A percentile compares a stretch with the other conserved stretches of the same genome.
These are phyloP conservation scores for Ligustrum vulgare DNA, from an alignment of 257 asterid genomes.

Conservation along the genomic window DNA sequence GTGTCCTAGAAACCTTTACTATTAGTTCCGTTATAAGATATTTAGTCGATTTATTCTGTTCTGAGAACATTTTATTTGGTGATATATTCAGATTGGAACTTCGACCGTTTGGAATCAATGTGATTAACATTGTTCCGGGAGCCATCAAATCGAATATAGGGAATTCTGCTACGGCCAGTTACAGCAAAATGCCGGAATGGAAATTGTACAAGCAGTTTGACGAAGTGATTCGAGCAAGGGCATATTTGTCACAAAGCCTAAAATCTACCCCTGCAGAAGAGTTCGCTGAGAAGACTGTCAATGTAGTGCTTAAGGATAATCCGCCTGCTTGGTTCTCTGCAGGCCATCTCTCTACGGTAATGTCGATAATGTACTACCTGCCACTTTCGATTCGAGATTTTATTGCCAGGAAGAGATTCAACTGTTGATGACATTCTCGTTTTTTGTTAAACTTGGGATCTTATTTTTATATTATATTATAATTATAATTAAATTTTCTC, in stretches of 20 bases:
- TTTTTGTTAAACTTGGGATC: not conserved
- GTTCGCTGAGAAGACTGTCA: slow-evolving; percentile 77
- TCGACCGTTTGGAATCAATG: slow-evolving; percentile 59
- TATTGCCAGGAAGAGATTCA: not conserved
- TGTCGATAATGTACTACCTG: slow-evolving; percentile 23
- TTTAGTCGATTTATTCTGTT: not conserved
- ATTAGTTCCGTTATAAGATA: not conserved
- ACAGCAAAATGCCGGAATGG: slow-evolving; percentile 85
- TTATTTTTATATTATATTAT: not conserved
- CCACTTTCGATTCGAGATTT: not conserved
- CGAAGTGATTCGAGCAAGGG: slow-evolving; percentile 68
- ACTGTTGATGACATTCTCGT: not conserved
- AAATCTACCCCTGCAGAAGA: slow-evolving; percentile 76
- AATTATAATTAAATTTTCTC: not conserved
- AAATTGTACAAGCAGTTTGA: slow-evolving; percentile 71
- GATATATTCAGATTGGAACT: slow-evolving; percentile 41
- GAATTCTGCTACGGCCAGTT: slow-evolving; percentile 50
- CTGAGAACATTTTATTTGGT: not conserved
- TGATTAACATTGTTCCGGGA: slow-evolving; percentile 76
- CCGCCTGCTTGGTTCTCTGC: slow-evolving; percentile 75
- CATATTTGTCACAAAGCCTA: slow-evolving; percentile 54
- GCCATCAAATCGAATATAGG: slow-evolving; percentile 79
- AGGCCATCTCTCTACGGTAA: slow-evolving; percentile 62
- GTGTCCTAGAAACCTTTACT: not conserved
- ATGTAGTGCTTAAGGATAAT: slow-evolving; percentile 60